Percentiles rank a stretch among this genome's conserved stretches.
Evolutionary conservation across 2,329 filamentous ascomycete genomes (phyloP).

Genomic region (Colletotrichum caudatum): DNA sequence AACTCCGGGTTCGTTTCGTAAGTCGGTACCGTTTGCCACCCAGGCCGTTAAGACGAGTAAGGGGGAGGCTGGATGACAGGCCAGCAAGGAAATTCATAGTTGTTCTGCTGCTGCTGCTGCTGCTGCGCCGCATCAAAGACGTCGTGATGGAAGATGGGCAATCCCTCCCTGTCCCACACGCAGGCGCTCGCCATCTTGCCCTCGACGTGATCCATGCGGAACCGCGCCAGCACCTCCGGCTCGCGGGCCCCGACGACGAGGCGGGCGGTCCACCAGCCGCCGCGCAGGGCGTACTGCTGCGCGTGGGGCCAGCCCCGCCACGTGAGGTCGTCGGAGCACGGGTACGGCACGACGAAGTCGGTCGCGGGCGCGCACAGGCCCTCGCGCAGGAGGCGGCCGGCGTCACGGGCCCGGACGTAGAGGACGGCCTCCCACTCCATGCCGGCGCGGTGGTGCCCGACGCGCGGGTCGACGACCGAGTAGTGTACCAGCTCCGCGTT

Average conservation of each 20-base stretch:
- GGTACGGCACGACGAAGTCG: not conserved
- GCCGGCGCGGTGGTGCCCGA: not conserved
- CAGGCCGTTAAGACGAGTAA: not conserved
- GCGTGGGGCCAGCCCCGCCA: slow-evolving; percentile 5
- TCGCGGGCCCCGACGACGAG: slow-evolving; percentile 8
- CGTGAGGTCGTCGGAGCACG: not conserved
- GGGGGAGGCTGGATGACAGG: not conserved
- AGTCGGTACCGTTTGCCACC: not conserved
- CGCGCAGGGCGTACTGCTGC: slow-evolving; percentile 6
- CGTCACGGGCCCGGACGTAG: not conserved
- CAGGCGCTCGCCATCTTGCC: not conserved
- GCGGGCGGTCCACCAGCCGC: slow-evolving; percentile 9
- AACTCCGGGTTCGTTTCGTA: not conserved
- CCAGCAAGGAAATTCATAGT: not conserved
- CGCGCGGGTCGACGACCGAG: not conserved
- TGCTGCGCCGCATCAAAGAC: not conserved
- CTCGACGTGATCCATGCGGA: not conserved
- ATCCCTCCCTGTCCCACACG: not conserved
- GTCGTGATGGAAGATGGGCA: not conserved
- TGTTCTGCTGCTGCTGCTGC: not conserved
- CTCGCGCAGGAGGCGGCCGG: not conserved
- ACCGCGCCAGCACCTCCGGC: not conserved
- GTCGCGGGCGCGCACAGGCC: not conserved
- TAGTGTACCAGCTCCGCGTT: not conserved
- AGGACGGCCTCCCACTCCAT: not conserved